These are phyloP conservation scores for Yarrowia sp. DNA, from an alignment of 805 yeast genomes.

Conservation along the genomic window DNA sequence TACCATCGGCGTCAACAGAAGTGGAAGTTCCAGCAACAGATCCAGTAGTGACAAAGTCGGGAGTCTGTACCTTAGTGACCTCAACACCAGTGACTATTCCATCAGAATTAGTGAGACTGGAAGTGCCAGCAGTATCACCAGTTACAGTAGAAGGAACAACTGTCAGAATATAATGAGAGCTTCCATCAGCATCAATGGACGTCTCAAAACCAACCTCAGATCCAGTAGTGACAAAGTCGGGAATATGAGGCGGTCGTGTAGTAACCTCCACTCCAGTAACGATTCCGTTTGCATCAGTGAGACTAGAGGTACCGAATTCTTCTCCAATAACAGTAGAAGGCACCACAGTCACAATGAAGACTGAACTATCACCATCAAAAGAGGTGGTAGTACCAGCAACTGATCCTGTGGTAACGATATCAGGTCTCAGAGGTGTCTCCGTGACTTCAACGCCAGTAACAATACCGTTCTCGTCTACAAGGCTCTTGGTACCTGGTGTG, in stretches of 20 bases:
- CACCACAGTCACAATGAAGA: background rate
- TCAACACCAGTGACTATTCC: too few species aligned
- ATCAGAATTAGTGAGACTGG: too few species aligned
- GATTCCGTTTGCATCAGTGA: too few species aligned
- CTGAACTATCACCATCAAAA: background rate
- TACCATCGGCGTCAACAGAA: too few species aligned
- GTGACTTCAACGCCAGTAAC: background rate
- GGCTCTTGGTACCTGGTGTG: background rate
- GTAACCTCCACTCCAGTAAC: too few species aligned
- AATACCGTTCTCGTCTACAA: background rate
- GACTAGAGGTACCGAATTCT: too few species aligned
- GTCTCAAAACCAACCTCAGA: background rate
- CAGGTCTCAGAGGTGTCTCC: background rate
- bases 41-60: too few species aligned
- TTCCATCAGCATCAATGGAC: background rate
- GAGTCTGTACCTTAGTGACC: too few species aligned
- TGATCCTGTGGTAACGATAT: background rate
- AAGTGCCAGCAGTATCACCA: too few species aligned
- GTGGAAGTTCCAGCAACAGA: too few species aligned
- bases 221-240: background rate
- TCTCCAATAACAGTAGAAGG: too few species aligned
- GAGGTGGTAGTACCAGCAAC: background rate
- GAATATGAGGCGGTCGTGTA: too few species aligned
- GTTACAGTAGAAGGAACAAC: background rate
- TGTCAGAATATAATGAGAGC: background rate